phyloP scores from a whole-genome alignment of 331 rosid genomes.

The Arachis monticola region DNA sequence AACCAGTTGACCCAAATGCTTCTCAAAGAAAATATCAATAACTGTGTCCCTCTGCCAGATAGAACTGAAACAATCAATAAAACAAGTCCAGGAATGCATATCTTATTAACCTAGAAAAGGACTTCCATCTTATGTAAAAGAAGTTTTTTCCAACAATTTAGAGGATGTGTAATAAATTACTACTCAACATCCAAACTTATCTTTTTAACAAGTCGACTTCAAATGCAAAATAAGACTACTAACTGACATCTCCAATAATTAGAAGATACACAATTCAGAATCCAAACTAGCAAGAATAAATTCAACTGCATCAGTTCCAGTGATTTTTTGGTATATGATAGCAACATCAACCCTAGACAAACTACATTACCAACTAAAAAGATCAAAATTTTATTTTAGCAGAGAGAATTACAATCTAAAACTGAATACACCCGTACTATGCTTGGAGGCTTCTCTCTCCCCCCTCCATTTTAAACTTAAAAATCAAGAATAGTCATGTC shows the following conservation, averaged over 20 bases:
- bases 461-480: too few species aligned
- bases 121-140: slow-evolving; percentile 47
- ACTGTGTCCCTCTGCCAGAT: slow-evolving; percentile 83
- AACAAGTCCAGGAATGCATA: slow-evolving; percentile 34
- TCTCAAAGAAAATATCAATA: slow-evolving; percentile 91
- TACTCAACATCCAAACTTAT: slow-evolving; percentile 58
- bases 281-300: slow-evolving; percentile 40
- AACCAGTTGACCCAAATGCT: slow-evolving; percentile 84
- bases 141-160: slow-evolving; percentile 55
- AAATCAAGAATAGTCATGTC: too few species aligned
- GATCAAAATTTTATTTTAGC: too few species aligned
- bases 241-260: slow-evolving; percentile 46
- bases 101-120: slow-evolving; percentile 34
- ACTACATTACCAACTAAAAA: too few species aligned
- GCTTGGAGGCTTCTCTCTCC: too few species aligned
- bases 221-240: slow-evolving; percentile 32
- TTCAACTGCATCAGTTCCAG: slow-evolving; percentile 10
- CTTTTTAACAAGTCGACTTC: slow-evolving; percentile 38
- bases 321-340: background rate
- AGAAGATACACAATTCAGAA: slow-evolving; percentile 48
- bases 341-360: slow-evolving; percentile 4
- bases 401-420: background rate
- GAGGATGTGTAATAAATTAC: slow-evolving; percentile 59
- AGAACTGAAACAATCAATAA: slow-evolving; percentile 40
- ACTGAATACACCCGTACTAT: too few species aligned